phyloP scores from a whole-genome alignment of 2,329 filamentous ascomycete genomes.

The Alternaria gaisen region DNA sequence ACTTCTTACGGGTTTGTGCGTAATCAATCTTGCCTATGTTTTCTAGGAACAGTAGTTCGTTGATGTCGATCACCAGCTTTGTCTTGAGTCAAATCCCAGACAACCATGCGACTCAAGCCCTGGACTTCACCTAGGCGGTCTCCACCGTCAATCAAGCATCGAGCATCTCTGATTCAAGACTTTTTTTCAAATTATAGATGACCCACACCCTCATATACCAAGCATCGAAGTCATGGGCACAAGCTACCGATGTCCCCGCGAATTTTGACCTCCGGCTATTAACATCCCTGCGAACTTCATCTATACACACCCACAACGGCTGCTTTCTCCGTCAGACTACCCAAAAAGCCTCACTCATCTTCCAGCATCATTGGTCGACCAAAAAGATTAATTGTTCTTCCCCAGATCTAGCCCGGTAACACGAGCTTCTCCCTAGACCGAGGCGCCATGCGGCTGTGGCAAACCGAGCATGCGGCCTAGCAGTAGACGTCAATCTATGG shows the following conservation, averaged over 20 bases:
- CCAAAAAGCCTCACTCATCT: conserved; percentile 11
- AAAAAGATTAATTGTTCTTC: conserved; percentile 8
- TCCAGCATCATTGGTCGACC: conserved; percentile 1
- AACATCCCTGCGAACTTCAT: conserved; percentile 38
- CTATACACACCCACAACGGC: conserved; percentile 26
- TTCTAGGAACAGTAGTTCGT: background rate
- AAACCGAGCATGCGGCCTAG: conserved; percentile 17
- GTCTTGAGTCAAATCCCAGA: background rate
- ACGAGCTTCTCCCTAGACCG: conserved; percentile 26
- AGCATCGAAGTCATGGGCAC: conserved; percentile 19
- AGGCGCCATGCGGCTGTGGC: conserved; percentile 15
- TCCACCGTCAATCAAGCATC: conserved; percentile 19
- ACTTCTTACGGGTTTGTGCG: background rate
- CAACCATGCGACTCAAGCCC: background rate
- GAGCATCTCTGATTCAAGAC: conserved; percentile 5
- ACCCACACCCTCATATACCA: conserved; percentile 24
- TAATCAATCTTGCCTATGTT: background rate
- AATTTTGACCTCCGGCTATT: conserved; percentile 33
- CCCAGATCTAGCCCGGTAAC: conserved; percentile 15
- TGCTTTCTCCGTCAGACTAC: conserved; percentile 30
- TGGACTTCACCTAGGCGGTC: background rate
- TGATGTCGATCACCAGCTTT: background rate
- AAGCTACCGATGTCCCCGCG: conserved; percentile 26
- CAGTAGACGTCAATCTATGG: background rate
- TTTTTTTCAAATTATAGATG: conserved; percentile 6